Conservation (phyloP, 202 grass and related monocot species). For the Panicum hallii region DNA sequence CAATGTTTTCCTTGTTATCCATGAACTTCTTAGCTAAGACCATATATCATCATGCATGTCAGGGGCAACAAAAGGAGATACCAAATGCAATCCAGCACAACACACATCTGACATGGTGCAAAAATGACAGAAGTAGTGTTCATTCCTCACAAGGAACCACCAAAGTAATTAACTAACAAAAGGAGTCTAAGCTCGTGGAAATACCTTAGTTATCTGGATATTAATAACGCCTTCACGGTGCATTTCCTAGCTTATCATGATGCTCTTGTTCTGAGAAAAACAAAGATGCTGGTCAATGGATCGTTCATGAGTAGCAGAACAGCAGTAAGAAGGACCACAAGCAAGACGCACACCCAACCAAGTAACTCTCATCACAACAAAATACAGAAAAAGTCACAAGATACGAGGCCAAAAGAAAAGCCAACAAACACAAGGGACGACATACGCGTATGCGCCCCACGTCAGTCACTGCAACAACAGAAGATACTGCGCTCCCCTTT, state of each 20-base stretch:
- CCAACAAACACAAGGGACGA: slow-evolving; percentile 8
- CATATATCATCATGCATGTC: neutral
- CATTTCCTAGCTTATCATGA: slow-evolving; percentile 17
- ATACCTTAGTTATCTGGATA: slow-evolving; percentile 36
- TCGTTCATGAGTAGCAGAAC: slow-evolving; percentile 4
- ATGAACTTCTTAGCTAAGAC: neutral
- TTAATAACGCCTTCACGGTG: neutral
- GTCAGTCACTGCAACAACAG: slow-evolving; percentile 29
- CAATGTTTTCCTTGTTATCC: neutral
- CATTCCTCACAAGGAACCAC: neutral
- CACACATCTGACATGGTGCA: neutral
- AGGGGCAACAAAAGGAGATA: slow-evolving; percentile 24
- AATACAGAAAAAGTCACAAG: neutral
- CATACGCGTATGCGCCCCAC: neutral
- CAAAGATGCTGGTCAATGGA: slow-evolving; percentile 12
- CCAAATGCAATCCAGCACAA: neutral
- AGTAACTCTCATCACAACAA: neutral
- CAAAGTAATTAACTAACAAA: slow-evolving; percentile 3
- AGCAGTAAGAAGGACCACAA: slow-evolving; percentile 39
- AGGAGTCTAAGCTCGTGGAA: neutral
- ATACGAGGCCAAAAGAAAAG: slow-evolving; percentile 18
- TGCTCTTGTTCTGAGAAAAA: slow-evolving; percentile 35
- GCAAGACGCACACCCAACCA: slow-evolving; percentile 18
- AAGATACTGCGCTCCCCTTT: slow-evolving; percentile 34
- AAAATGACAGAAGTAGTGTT: slow-evolving; percentile 5